Base-by-base conservation (phyloP, 805 yeast species). In the Wickerhamomyces alni region DNA sequence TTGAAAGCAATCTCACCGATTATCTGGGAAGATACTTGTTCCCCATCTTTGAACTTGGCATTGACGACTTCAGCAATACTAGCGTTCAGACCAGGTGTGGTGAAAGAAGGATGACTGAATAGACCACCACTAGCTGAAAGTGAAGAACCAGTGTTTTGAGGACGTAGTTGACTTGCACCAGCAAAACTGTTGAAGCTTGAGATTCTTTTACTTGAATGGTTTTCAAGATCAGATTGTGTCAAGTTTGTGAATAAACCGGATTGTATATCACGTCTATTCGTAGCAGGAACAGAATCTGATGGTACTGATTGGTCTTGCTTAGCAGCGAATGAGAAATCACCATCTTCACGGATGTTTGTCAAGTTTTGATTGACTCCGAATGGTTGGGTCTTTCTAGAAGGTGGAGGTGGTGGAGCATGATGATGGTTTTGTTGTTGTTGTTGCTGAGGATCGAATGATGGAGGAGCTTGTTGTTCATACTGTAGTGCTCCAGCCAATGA, bases 1-100 rank as follows among this genome's bases (percentile, higher is more conserved):
- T 82, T 82, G 58, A 88, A 75, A 0, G 96, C 95, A 49, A 89
- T 69, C 63, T 91, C 97, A 38, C 98, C 97, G 40, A 82, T 72
- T 11, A 81, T 70, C 54, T 81, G 79, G 8, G 87, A 74, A 27
- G 75, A 71, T 11, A 61, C 58, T 28, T 80, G 64, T 33, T 63
- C 62, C 16, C 94, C 95, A 53, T 81, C 86, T 46, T 74, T 77
- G 60, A 80, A 80, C 16, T 74, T 70, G 5, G 87, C 95, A 55
- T 78, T 81, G 46, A 87, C 69, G 11, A 84, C 79, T 63, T 91
- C 98, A n/a, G 93, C 89, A 46, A 88, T 67, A 35, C 94, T 82
- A 3, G 89, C 80, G 51, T 82, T 86, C 48, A 91, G 66, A 2
- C 93, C 94, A n/a, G 77, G 72, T 33, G 53, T 42, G 12, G 72